Evolutionary conservation across 352 stramenopile species (phyloP), one percentile per base, ranked within the genome.

Genomic region (Globisporangium ultimum): DNA sequence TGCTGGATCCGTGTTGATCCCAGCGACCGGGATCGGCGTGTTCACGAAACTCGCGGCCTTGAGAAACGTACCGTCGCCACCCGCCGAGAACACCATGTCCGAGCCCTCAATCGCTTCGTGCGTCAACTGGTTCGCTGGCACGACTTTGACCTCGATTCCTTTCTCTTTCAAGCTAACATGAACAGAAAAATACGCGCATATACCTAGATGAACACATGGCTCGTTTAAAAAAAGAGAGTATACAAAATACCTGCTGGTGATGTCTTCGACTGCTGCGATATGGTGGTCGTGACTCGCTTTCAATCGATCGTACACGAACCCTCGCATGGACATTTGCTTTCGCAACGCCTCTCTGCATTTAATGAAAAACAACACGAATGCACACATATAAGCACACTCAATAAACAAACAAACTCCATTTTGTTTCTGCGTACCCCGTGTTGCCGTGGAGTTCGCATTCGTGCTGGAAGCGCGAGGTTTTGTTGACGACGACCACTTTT

Each of bases 291-390:
- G 86, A 45, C 84, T 95, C 2, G 84, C 82, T 50, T 92, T 91
- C 34, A 95, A 68, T 3, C 86, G 82, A 45, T 95, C 86, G 67
- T 93, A 90, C 32, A 95, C 72, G 58, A 95, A 95, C 34, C 86
- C 86, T 55, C 86, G 82, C 86, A 95, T 93, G 2, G 86, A 95
- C 86, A 95, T 93, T 72, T 95, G 84, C 74, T 95, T 95, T 22
- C 85, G 80, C 47, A 95, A 61, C 20, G 82, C 84, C 66, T 95
- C 86, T n/a, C 83, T 93, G 46, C 15, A 61, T 51, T 55, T 69
- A 11, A 43, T 28, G 24, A 28, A 28, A 13, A 20, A 36, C 24
- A 52, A n/a, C 15, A 69, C 17, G 28, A 67, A 47, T 22, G 50
- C 48, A 60, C 3, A 61, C 43, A 47, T 15, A 10, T 47, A 53